Conservation (phyloP, 345 rosid species). For the Rhodomyrtus tomentosa region DNA sequence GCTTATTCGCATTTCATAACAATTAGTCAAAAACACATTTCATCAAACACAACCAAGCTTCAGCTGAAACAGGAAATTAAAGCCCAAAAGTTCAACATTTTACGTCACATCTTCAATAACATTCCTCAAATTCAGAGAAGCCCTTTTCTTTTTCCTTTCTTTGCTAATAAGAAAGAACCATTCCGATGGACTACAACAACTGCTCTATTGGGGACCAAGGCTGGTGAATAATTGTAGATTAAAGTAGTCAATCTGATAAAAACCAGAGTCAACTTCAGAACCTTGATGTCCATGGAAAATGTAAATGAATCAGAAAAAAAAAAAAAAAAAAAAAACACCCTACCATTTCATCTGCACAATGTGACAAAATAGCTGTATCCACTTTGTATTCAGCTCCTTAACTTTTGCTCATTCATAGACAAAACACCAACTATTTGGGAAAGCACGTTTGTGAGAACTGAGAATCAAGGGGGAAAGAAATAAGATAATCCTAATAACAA, state of each 20-base stretch:
- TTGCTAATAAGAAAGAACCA: no score
- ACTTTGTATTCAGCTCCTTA: conserved; percentile 58
- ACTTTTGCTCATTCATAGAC: conserved; percentile 33
- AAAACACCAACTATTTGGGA: conserved; percentile 44
- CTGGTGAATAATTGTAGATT: background rate
- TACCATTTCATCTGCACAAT: conserved; percentile 24
- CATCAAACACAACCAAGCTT: no score
- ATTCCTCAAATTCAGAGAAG: no score
- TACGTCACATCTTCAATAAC: no score
- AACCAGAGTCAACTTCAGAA: conserved; percentile 25
- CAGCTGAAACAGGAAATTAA: no score
- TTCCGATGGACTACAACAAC: no score
- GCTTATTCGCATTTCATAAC: no score
- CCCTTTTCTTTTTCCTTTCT: no score
- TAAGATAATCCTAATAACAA: background rate
- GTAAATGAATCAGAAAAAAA: conserved; percentile 83
- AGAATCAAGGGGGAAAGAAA: background rate
- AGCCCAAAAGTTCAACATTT: no score
- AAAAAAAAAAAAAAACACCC: no score
- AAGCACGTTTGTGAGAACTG: conserved; percentile 14
- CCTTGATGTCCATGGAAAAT: conserved; percentile 49
- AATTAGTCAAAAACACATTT: no score
- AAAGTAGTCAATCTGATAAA: background rate
- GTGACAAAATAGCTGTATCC: conserved; percentile 49
- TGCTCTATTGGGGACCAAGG: background rate